Evolutionary conservation across 225 moss, liverwort and hornwort genomes (phyloP).

Genomic region (Sphagnum contortum): DNA sequence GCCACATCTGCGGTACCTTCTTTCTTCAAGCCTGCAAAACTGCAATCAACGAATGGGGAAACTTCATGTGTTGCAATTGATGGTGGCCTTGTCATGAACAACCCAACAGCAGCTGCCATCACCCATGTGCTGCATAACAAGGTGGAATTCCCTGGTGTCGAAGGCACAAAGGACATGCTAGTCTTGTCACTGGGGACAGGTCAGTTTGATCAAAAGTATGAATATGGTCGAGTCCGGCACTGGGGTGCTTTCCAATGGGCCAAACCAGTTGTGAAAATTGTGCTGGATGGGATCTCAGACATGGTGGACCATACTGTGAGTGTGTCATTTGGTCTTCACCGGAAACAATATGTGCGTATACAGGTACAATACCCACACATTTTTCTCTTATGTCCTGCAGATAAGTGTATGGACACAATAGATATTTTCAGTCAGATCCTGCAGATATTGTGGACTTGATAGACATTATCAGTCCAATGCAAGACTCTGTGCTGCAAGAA

Average conservation of each 20-base stretch:
- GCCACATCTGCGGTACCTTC: too few species aligned
- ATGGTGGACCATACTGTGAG: constrained; percentile 92
- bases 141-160: constrained; percentile 61
- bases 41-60: too few species aligned
- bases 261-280: constrained; percentile 72
- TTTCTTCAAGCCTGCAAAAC: too few species aligned
- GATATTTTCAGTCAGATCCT: too few species aligned
- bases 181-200: constrained; percentile 83
- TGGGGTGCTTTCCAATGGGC: constrained; percentile 93
- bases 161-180: constrained; percentile 59
- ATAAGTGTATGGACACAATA: too few species aligned
- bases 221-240: constrained; percentile 48
- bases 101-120: constrained; percentile 84
- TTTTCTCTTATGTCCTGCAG: too few species aligned
- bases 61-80: constrained; percentile 75
- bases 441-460: too few species aligned
- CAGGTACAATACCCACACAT: constrained; percentile 32
- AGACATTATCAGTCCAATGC: too few species aligned
- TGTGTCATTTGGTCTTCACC: constrained; percentile 68
- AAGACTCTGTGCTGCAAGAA: too few species aligned
- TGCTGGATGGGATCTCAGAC: constrained; percentile 78
- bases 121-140: constrained; percentile 94
- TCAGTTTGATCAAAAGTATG: constrained; percentile 71
- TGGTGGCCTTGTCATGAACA: constrained; percentile 89
- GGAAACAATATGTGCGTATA: constrained; percentile 69